phyloP scores from a whole-genome alignment of 179 eudicot species.

The Vitellaria paradoxa region DNA sequence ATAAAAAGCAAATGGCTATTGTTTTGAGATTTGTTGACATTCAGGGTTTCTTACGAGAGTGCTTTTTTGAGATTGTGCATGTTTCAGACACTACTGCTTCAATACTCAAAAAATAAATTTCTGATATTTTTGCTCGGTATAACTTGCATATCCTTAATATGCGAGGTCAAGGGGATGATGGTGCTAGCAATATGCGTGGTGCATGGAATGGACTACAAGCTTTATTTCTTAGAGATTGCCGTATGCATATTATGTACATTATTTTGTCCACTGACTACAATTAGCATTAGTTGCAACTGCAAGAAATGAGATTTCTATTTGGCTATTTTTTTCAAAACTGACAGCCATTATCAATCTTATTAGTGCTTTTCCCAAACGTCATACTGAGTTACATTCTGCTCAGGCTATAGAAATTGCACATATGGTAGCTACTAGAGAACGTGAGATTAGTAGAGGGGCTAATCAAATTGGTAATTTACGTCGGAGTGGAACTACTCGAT shows the following conservation, averaged over 20 bases:
- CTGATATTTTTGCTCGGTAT: not conserved
- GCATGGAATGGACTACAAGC: not conserved
- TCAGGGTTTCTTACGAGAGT: not conserved
- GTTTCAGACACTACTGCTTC: not conserved
- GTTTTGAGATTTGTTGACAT: too few relatives aligned
- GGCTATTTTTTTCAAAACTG: too few relatives aligned
- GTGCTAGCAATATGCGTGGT: not conserved
- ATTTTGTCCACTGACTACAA: not conserved
- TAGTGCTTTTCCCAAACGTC: not conserved
- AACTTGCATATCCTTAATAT: not conserved
- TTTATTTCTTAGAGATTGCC: conserved; percentile 1
- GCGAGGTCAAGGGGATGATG: not conserved
- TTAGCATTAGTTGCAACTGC: too few relatives aligned
- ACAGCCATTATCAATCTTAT: not conserved
- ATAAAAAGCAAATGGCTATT: not conserved
- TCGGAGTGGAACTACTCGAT: too few relatives aligned
- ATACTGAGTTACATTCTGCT: not conserved
- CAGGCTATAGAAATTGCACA: not conserved
- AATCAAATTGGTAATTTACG: too few relatives aligned
- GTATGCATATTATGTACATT: not conserved
- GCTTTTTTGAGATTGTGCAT: not conserved
- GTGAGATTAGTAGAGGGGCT: too few relatives aligned
- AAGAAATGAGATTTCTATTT: too few relatives aligned
- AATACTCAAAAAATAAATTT: not conserved
- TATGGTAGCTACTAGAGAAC: too few relatives aligned